Evolutionary conservation across 1,284 basidiomycete species (phyloP), one percentile per base, ranked within the genome.

Genomic region (Neonothopanus nambi): DNA sequence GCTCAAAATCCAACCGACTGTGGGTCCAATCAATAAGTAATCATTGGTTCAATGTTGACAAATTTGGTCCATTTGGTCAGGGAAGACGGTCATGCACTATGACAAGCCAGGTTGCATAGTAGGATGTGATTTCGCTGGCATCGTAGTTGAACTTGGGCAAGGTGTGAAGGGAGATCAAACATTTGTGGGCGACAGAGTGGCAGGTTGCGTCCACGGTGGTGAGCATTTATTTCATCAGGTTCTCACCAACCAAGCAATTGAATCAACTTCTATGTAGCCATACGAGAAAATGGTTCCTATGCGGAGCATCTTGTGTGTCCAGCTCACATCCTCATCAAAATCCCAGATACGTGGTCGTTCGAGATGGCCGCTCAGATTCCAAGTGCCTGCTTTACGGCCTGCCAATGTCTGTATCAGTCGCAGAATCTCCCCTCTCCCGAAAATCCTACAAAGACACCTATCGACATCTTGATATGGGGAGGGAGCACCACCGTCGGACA

Each of bases 401-500:
- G 61, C 24, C 64, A 65, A 23, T 38, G 35, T 26, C 51, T 70
- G 65, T 71, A 65, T 57, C 57, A 67, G 7, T 57, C 55, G 15
- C 55, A 52, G 9, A 60, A 51, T 43, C 63, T 63, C 20, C 62
- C 56, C 18, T 70, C 55, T 17, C 65, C 59, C n/a, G 39, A 57
- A 9, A 38, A 26, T 24, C 57, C 52, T 2, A 56, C 40, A 3
- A 46, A 51, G 6, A 49, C 42, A 3, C 59, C 56, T 2, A 54
- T 52, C 17, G 23, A 59, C 9, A 56, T 75, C 42, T 64, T 74
- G 15, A 61, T 74, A 9, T 74, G 69, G 67, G 67, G 66, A 3
- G 71, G 71, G 3, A 58, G 70, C 6, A 67, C 71, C 3, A 63
- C 68, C 0, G 67, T 69, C 23, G 72, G 73, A 1, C 65, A 68